Percentiles rank a stretch among this genome's conserved stretches.
Evolutionary conservation across 169 alveolate genomes (phyloP).

Genomic region (Plasmodium coatneyi): DNA sequence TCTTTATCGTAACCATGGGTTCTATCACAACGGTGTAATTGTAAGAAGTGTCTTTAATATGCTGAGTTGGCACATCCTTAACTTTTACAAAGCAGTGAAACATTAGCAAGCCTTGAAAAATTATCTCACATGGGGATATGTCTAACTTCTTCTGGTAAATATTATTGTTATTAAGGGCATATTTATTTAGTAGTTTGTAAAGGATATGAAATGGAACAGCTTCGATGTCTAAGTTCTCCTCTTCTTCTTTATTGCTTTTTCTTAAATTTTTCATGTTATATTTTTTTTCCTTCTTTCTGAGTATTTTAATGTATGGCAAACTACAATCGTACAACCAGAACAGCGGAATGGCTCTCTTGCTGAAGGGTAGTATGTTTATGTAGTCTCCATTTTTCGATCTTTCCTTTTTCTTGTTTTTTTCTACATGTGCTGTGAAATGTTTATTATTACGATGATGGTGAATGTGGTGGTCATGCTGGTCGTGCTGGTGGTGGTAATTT

Average conservation of each 20-base stretch:
- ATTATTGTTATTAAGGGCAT: conserved; percentile 52
- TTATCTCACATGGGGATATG: conserved; percentile 78
- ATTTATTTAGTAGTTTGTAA: conserved; percentile 57
- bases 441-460: neutral
- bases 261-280: conserved; percentile 6
- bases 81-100: conserved; percentile 78
- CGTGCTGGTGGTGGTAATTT: neutral
- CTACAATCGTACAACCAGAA: conserved; percentile 73
- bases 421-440: neutral
- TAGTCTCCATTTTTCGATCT: conserved; percentile 21
- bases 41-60: conserved; percentile 78
- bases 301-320: conserved; percentile 70
- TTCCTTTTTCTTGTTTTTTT: conserved; percentile 27
- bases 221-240: conserved; percentile 38
- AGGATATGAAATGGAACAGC: conserved; percentile 64
- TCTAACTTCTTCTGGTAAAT: conserved; percentile 76
- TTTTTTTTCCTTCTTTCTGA: conserved; percentile 64
- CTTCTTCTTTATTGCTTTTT: conserved; percentile 28
- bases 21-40: conserved; percentile 79
- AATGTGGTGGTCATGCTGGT: neutral
- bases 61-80: conserved; percentile 81
- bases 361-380: conserved; percentile 60
- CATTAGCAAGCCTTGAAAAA: conserved; percentile 76
- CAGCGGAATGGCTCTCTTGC: conserved; percentile 69
- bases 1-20: conserved; percentile 80